Base-by-base conservation (phyloP, 768 basidiomycete genomes). In the Lactarius pseudohatsudake region DNA sequence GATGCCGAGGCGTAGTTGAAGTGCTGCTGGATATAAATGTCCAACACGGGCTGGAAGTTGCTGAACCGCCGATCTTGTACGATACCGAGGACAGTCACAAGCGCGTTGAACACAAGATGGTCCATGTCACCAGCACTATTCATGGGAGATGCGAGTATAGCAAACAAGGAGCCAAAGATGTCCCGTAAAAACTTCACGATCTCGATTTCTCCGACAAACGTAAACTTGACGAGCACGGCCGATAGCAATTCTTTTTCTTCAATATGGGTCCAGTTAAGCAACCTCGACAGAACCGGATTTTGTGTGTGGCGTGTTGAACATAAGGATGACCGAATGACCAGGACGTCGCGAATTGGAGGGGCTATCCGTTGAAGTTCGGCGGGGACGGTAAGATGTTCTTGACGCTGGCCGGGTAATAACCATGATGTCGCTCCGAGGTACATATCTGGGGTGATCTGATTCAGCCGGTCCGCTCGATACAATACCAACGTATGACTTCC, bases 241-340 rank as follows among this genome's bases (percentile, higher is more conserved):
- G 87, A 81, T 20, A 98, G 82, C 13, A 85, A 75, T 10, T 89
- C 87, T 64, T 84, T 83, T 65, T 90, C 86, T 1, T 75, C 72
- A 15, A 93, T 78, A 58, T 82, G 81, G 73, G 92, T 87, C 96
- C 95, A 97, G 70, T 85, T 85, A 61, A 96, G 79, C 57, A 97
- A 77, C 67, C 85, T 85, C 57, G 95, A 82, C 4, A 98, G 78
- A 30, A 94, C 90, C 0, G 88, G 82, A 72, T 97, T 96, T 75
- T 97, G 95, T 0, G 96, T 97, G 75, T 90, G 92, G 66, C 86
- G 85, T 10, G 93, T 98, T 8, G 96, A 98, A 74, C 93, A 95
- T 20, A 98, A 84, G 9, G 92, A 96, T 7, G 91, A 90, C 2
- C 96, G 90, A 61, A 98, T 85, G 47, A 85, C 84, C 65, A 96